phyloP scores from a whole-genome alignment of 176 grass and related monocot species.

The Avena eriantha region DNA sequence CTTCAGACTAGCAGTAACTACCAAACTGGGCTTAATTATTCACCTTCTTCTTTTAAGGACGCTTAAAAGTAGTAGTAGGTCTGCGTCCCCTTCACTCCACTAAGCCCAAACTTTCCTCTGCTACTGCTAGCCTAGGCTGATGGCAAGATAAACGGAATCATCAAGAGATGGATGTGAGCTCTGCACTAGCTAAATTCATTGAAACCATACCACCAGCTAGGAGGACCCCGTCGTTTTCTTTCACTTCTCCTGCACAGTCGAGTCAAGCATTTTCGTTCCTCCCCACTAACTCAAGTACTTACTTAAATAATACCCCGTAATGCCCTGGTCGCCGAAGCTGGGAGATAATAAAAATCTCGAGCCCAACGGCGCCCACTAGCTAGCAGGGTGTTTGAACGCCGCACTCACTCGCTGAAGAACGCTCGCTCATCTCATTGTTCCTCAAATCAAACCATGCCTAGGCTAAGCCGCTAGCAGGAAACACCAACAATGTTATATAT shows the following conservation, averaged over 20 bases:
- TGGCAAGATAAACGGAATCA: constrained; percentile 27
- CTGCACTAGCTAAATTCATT: constrained; percentile 40
- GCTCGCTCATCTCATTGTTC: background rate
- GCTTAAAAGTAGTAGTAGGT: background rate
- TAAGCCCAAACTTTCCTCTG: constrained; percentile 1
- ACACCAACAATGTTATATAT: constrained; percentile 13
- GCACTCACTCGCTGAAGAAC: constrained; percentile 18
- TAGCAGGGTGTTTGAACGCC: constrained; percentile 41
- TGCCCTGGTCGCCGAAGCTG: constrained; percentile 8
- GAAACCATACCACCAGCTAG: background rate
- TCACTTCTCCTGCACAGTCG: background rate
- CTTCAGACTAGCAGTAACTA: background rate
- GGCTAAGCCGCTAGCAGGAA: background rate
- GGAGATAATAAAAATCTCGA: constrained; percentile 25
- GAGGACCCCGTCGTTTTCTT: background rate
- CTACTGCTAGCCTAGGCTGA: constrained; percentile 10
- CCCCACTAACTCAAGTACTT: background rate
- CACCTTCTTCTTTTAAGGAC: background rate
- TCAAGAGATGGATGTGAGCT: constrained; percentile 44
- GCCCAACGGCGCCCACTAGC: constrained; percentile 39
- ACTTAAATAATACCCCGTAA: background rate
- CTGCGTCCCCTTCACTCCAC: constrained; percentile 32
- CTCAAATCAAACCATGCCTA: constrained; percentile 38
- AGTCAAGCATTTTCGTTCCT: background rate
- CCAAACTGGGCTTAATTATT: constrained; percentile 1